Evolutionary conservation across 805 yeast genomes (phyloP), one percentile per base, ranked within the genome.

Genomic region (Yarrowia sp.): DNA sequence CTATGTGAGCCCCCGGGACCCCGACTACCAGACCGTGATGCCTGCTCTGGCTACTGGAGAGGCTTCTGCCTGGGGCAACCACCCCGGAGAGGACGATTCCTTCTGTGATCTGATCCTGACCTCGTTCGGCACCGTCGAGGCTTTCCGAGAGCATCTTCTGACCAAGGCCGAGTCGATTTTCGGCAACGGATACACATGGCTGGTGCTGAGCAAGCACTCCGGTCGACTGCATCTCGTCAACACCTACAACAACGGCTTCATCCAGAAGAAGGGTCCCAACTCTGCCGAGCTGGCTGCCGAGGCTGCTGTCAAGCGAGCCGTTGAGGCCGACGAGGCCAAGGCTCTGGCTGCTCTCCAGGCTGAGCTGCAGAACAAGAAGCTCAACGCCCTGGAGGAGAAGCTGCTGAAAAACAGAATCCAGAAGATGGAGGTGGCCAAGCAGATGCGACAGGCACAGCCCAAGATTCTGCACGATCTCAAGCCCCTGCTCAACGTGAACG

Each of bases 161-260:
- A 85, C 87, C 72, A 87, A 96, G 2, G 92, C 92, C 15, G 79
- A 81, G 53, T 85, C 91, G 12, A 87, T 91, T 72, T 88, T 91
- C 71, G 98, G 98, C 65, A 96, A 92, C 77, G 99, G 99, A 2
- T 86, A 83, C 74, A 87, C 92, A n/a, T 95, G 99, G 98, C 80
- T 95, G 33, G 89, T 94, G 47, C 64, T 63, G 49, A 66, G 63
- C 63, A 60, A 55, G 38, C 67, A 66, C 55, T 42, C 50, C 24
- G 69, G 68, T 38, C 53, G 81, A 30, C 81, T 92, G 71, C 87
- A 86, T 49, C 81, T 95, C 8, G 80, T 92, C 69, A 94, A 94
- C 81, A 92, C 98, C 10, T 95, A 94, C 79, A 92, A 92, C 76
- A 86, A 91, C 47, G 98, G 98, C n/a, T 87, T 87, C 72, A 84